Percentiles rank a stretch among this genome's conserved stretches.
These are phyloP conservation scores for Spatholobus suberectus DNA, from an alignment of 306 rosid genomes.

Conservation along the genomic window DNA sequence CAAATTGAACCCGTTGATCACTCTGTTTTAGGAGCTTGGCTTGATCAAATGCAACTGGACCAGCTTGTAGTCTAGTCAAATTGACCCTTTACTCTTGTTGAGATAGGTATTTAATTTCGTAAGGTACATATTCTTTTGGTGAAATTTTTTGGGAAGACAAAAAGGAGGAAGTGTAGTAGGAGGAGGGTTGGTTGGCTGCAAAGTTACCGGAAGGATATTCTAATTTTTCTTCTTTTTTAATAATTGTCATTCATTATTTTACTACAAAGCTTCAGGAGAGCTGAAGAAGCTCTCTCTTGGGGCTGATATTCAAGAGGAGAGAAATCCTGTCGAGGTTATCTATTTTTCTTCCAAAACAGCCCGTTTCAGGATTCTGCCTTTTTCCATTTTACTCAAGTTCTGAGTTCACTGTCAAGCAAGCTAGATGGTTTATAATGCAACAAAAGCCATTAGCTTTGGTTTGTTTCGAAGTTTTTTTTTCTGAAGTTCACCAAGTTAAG, in stretches of 20 bases:
- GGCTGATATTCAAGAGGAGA: constrained; percentile 42
- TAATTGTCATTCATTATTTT: constrained; percentile 54
- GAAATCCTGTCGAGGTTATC: constrained; percentile 49
- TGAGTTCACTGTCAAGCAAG: constrained; percentile 11
- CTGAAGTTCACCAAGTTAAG: constrained; percentile 33
- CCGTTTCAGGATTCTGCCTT: constrained; percentile 36
- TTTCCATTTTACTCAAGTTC: not conserved
- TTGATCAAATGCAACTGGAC: constrained; percentile 89
- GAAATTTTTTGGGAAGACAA: constrained; percentile 39
- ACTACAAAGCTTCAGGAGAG: constrained; percentile 44
- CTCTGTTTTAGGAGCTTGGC: constrained; percentile 85
- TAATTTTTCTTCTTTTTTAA: constrained; percentile 11
- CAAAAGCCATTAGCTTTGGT: constrained; percentile 29
- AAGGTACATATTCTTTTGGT: constrained; percentile 56
- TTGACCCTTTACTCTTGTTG: constrained; percentile 50
- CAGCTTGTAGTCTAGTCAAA: constrained; percentile 65
- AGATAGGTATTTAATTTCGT: constrained; percentile 52
- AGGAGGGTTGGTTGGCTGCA: constrained; percentile 6
- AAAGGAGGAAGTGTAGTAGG: constrained; percentile 36
- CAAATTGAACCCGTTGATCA: constrained; percentile 68
- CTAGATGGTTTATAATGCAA: constrained; percentile 39
- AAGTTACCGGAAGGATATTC: constrained; percentile 38
- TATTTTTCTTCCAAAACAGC: constrained; percentile 43
- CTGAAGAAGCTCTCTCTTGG: constrained; percentile 41
- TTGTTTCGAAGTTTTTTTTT: constrained; percentile 32